These are phyloP conservation scores for Ogataea nitratoaversa DNA, from an alignment of 805 yeast genomes.

Conservation along the genomic window DNA sequence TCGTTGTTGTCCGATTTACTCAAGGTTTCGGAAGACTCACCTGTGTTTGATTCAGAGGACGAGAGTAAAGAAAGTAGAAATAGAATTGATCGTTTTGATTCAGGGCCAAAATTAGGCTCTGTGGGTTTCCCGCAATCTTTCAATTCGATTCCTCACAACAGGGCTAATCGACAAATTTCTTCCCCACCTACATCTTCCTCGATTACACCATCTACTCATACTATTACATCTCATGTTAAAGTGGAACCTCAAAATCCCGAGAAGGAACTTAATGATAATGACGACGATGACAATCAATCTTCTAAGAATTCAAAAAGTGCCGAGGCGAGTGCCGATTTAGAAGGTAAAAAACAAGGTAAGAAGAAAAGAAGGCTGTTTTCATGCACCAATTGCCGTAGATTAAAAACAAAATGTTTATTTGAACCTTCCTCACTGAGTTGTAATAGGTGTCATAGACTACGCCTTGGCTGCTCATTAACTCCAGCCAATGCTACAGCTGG, in stretches of 20 bases:
- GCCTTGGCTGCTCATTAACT: slow-evolving; percentile 46
- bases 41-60: slow-evolving; percentile 9
- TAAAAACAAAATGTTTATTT: slow-evolving; percentile 56
- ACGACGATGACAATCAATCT: not conserved
- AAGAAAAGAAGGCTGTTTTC: slow-evolving; percentile 31
- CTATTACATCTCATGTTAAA: not conserved
- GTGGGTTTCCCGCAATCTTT: too few relatives aligned
- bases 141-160: too few relatives aligned
- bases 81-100: too few relatives aligned
- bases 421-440: slow-evolving; percentile 42
- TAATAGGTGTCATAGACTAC: slow-evolving; percentile 46
- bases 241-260: not conserved
- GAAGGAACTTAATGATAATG: not conserved
- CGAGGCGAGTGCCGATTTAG: not conserved
- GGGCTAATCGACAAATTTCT: too few relatives aligned
- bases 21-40: slow-evolving; percentile 3
- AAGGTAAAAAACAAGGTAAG: slow-evolving; percentile 4
- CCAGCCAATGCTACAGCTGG: not conserved
- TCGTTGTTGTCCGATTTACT: slow-evolving; percentile 19
- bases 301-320: not conserved
- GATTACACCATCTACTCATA: too few relatives aligned
- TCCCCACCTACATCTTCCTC: too few relatives aligned
- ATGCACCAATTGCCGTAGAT: slow-evolving; percentile 49
- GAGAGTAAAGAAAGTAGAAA: not conserved
- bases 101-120: too few relatives aligned